A percentile compares a stretch with the other conserved stretches of the same genome.
Evolutionary conservation across 169 alveolate genomes (phyloP).

Genomic region (Cryptosporidium bovis): DNA sequence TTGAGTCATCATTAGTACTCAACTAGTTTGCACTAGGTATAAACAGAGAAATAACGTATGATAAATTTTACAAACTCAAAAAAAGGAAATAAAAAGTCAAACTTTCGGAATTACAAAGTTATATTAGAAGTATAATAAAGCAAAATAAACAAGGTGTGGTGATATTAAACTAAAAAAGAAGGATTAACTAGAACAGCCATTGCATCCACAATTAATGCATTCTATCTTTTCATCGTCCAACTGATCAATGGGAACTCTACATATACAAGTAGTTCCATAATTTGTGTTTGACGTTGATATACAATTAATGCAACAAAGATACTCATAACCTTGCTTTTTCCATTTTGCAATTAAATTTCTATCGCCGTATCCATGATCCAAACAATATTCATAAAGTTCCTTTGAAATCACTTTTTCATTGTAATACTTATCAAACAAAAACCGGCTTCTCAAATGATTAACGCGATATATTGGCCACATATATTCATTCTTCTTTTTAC

Average conservation of each 20-base stretch:
- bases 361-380: slow-evolving; percentile 96
- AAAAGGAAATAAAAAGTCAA: too few species aligned
- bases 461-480: slow-evolving; percentile 96
- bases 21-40: too few species aligned
- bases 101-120: too few species aligned
- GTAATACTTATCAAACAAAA: slow-evolving; percentile 92
- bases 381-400: slow-evolving; percentile 96
- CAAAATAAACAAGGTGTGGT: too few species aligned
- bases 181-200: slow-evolving; percentile 93
- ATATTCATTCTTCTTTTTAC: slow-evolving; percentile 94
- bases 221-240: slow-evolving; percentile 92
- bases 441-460: slow-evolving; percentile 96
- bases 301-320: slow-evolving; percentile 96
- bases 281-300: slow-evolving; percentile 92
- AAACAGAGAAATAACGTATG: too few species aligned
- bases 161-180: too few species aligned
- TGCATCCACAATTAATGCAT: slow-evolving; percentile 98
- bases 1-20: too few species aligned
- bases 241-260: slow-evolving; percentile 97
- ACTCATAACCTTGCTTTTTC: slow-evolving; percentile 98
- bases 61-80: too few species aligned
- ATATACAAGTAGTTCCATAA: slow-evolving; percentile 96
- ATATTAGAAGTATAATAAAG: too few species aligned
- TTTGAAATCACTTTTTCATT: slow-evolving; percentile 93
- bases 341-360: slow-evolving; percentile 97